phyloP scores from a whole-genome alignment of 441 rosid genomes.

The Manihot esculenta region DNA sequence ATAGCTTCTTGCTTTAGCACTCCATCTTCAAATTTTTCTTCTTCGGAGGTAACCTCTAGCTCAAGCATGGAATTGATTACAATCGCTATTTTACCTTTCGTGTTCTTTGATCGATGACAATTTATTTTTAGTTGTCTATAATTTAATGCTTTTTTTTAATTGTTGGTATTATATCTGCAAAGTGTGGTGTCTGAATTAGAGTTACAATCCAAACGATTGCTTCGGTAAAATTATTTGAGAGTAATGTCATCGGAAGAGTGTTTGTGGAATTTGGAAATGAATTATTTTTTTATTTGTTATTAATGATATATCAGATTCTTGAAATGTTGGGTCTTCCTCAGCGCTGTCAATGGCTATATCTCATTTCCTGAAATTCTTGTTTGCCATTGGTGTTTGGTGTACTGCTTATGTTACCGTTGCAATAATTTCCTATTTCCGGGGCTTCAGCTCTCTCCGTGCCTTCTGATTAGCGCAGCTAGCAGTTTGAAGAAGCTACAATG shows the following conservation, averaged over 20 bases:
- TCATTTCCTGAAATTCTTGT: constrained; percentile 48
- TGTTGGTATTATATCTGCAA: not conserved
- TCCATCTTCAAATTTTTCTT: not conserved
- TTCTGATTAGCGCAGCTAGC: constrained; percentile 24
- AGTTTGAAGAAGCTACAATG: constrained; percentile 34
- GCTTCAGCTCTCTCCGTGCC: constrained; percentile 45
- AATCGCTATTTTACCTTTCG: not conserved
- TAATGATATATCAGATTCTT: constrained; percentile 14
- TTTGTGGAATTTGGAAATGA: too few species aligned
- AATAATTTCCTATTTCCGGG: constrained; percentile 58
- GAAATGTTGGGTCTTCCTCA: constrained; percentile 19
- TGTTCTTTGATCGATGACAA: not conserved
- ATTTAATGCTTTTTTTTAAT: not conserved
- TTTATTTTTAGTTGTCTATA: not conserved
- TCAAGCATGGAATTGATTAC: not conserved
- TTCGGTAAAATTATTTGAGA: not conserved
- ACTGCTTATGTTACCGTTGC: constrained; percentile 72
- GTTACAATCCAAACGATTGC: not conserved
- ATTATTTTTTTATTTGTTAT: not conserved
- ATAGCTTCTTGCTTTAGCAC: not conserved
- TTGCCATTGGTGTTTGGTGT: constrained; percentile 77
- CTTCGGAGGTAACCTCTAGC: not conserved
- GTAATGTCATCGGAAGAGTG: too few species aligned
- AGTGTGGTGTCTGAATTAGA: not conserved
- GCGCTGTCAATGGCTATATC: constrained; percentile 53